Evolutionary conservation across 2,329 filamentous ascomycete species (phyloP), one percentile per base, ranked within the genome.

Genomic region (Hirsutella minnesotensis): DNA sequence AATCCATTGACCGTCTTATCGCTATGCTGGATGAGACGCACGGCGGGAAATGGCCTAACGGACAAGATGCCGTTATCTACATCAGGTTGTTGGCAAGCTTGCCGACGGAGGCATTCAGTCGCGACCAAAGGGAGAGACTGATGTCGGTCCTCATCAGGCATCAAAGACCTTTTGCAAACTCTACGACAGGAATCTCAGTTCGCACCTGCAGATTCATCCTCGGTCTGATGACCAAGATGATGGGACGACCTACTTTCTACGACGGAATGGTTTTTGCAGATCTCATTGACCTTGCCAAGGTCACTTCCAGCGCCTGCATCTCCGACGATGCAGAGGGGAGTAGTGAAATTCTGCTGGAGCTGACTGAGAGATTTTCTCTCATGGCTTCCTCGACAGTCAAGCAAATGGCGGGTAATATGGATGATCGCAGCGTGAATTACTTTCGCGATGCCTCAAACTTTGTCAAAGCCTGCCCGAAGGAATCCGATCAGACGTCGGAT

Each of bases 161-260:
- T 18, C 51, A 53, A 40, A 53, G 42, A 18, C 52, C 45, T 40
- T 53, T 52, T 51, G 24, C 46, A 7, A 55, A 58, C 33, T 42
- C 51, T 4, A 53, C 52, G 2, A 55, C 54, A 22, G 48, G 51
- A 19, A 40, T 58, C 3, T 46, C 56, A 4, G 29, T 57, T 2
- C 49, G 57, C 9, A 49, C 53, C 9, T 66, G 63, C 59, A 62
- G 58, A 40, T 45, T 59, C 9, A 50, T 70, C 5, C 55, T 77
- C 7, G 62, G 65, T 18, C 50, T 77, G 39, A 64, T 68, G 47
- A 54, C 64, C 3, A 75, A 71, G 50, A 55, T 75, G 20, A 72
- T 75, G 65, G 54, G 57, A 5, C 62, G 64, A n/a, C 64, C 72
- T 1, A 73, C 70, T 0, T 73, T 73, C 44, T 72, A 75, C 48